Base-by-base conservation (phyloP, 345 rosid species). In the Streptanthus diversifolius region DNA sequence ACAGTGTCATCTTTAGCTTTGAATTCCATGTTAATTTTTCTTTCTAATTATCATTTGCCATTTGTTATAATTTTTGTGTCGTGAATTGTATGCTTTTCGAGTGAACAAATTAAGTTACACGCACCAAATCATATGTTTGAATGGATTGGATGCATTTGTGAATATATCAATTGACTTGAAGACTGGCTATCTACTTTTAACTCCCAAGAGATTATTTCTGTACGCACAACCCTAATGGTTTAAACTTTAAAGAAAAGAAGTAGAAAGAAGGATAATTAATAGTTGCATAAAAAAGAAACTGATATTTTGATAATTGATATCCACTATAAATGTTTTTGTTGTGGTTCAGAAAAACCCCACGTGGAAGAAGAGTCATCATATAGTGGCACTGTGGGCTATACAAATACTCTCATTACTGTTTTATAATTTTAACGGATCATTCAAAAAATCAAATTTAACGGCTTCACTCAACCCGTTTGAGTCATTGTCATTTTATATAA, bases 61-160 rank as follows among this genome's bases (percentile, higher is more conserved):
- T 75, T 75, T 75, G 73, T 68, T 52, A 36, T 66, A 19, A 48
- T 59, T 51, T 74, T 74, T 35, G 52, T 51, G 56, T 61, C 29
- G 64, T 61, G 58, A 18, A 53, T 75, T 75, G 69, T 54, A 75
- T 75, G 63, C 17, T 68, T 75, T 68, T 75, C 30, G 79, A 68
- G 58, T 76, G 79, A 62, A 54, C 65, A 45, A 69, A n/a, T n/a
- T n/a, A n/a, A 69, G 5, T 61, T 74, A 66, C 17, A 73, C 41
- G 51, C 49, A 75, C 43, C 15, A 18, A 36, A 43, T 54, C 37
- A 32, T 75, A 54, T 69, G 70, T 76, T 69, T 76, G 59, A 75
- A 21, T 43, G 43, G 41, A 69, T 54, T 69, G 70, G 27, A 68
- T 61, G 18, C 52, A 75, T 62, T 68, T 44, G 39, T 68, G 70